These are phyloP conservation scores for Zarea fungicola DNA, from an alignment of 2,329 filamentous ascomycete genomes.

Conservation along the genomic window DNA sequence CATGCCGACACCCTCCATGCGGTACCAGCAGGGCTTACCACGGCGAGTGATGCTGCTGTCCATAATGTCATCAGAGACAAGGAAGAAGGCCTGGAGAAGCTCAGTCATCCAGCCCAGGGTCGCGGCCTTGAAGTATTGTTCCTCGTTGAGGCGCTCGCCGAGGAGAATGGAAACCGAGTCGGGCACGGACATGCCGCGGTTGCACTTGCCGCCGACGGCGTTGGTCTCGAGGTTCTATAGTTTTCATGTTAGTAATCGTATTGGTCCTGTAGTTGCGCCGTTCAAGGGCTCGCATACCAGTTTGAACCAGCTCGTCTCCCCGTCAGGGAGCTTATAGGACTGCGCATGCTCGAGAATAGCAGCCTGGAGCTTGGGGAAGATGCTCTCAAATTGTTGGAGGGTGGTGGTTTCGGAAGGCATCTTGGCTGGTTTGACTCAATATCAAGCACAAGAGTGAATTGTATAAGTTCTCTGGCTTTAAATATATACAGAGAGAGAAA, in stretches of 20 bases:
- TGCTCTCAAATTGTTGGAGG: conserved; percentile 79
- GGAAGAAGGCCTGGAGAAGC: conserved; percentile 96
- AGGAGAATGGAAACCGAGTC: conserved; percentile 83
- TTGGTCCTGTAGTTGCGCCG: too few species aligned
- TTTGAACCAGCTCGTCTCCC: conserved; percentile 82
- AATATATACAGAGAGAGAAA: neutral
- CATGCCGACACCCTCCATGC: conserved; percentile 82
- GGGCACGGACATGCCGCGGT: conserved; percentile 95
- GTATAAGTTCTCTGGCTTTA: neutral
- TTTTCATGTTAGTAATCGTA: conserved; percentile 1
- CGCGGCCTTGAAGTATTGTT: conserved; percentile 84
- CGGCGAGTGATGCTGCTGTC: conserved; percentile 91
- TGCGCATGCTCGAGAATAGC: conserved; percentile 74
- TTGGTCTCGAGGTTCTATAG: conserved; percentile 76
- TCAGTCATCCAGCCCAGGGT: conserved; percentile 96
- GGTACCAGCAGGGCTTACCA: conserved; percentile 95
- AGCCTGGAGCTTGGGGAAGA: conserved; percentile 82
- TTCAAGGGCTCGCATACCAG: conserved; percentile 50
- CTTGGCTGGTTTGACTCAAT: conserved; percentile 3
- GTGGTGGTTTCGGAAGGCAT: conserved; percentile 60
- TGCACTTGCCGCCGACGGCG: conserved; percentile 92
- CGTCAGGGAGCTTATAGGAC: conserved; percentile 75
- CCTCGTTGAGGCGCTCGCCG: conserved; percentile 61
- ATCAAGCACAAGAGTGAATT: neutral
- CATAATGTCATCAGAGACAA: conserved; percentile 99